phyloP scores from a whole-genome alignment of 768 basidiomycete genomes.

The Pleurotus platypus region DNA sequence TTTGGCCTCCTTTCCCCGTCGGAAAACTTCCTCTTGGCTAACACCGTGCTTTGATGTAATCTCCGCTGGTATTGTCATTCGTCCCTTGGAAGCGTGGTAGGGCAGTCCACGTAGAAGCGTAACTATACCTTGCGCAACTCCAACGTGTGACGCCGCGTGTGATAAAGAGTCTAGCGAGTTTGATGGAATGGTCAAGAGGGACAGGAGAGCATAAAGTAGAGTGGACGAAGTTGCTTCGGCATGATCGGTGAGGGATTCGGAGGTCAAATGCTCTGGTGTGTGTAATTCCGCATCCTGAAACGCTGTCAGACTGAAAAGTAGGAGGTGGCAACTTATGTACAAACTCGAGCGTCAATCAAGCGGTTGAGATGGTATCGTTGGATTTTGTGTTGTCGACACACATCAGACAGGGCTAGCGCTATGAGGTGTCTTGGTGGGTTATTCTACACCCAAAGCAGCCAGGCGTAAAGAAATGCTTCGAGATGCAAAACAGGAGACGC shows the following conservation, averaged over 20 bases:
- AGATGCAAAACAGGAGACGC: conserved; percentile 16
- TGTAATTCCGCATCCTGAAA: conserved; percentile 64
- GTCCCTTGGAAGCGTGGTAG: conserved; percentile 68
- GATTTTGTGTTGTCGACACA: conserved; percentile 45
- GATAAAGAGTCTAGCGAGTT: conserved; percentile 29
- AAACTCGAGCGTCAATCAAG: conserved; percentile 80
- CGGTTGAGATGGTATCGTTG: conserved; percentile 77
- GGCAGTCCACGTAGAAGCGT: conserved; percentile 76
- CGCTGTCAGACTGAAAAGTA: conserved; percentile 11
- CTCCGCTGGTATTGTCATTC: conserved; percentile 77
- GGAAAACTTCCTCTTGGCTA: conserved; percentile 76
- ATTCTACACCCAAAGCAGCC: conserved; percentile 41
- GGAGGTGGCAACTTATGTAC: conserved; percentile 21
- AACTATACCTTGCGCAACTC: conserved; percentile 65
- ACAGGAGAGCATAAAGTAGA: conserved; percentile 71
- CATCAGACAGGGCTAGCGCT: conserved; percentile 65
- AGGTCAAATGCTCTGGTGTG: conserved; percentile 60
- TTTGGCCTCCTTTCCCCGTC: conserved; percentile 46
- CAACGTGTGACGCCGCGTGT: conserved; percentile 82
- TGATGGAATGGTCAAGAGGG: conserved; percentile 46
- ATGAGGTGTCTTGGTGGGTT: conserved; percentile 80
- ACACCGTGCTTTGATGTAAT: conserved; percentile 77
- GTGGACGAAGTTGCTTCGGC: conserved; percentile 82
- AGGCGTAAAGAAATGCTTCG: not conserved
- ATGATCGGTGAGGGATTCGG: conserved; percentile 65